Evolutionary conservation across 2,329 filamentous ascomycete species (phyloP).

Genomic region (Arthrinium phaeospermum): DNA sequence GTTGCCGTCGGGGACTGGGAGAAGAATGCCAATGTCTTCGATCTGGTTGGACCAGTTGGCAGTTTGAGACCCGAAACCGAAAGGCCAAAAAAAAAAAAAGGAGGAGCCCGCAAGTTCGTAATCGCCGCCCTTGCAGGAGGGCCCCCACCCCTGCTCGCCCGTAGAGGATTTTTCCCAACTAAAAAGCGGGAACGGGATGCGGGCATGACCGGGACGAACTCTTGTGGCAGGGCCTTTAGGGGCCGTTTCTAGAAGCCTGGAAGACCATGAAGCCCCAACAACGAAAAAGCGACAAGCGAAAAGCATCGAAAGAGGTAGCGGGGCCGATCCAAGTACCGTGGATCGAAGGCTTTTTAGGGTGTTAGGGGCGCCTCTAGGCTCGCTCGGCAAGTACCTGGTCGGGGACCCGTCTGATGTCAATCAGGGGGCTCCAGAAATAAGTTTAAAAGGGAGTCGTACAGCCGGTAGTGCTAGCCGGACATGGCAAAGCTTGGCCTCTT

Average conservation of each 20-base stretch:
- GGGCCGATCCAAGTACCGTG: conserved; percentile 11
- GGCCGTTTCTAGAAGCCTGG: background rate
- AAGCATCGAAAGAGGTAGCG: background rate
- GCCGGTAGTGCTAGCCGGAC: conserved; percentile 8
- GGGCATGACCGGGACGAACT: conserved; percentile 8
- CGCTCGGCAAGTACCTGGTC: background rate
- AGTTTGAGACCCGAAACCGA: background rate
- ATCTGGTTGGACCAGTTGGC: conserved; percentile 14
- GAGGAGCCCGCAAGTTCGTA: background rate
- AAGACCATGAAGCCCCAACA: too few species aligned
- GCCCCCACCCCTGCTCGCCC: background rate
- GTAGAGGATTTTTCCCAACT: background rate
- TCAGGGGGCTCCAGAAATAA: conserved; percentile 6
- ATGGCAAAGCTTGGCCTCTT: background rate
- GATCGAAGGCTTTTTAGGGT: background rate
- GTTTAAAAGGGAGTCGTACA: background rate
- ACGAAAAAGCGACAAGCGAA: background rate
- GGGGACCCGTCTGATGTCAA: background rate
- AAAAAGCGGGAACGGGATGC: conserved; percentile 2
- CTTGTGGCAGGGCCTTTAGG: background rate
- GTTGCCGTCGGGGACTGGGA: background rate
- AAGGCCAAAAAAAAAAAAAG: background rate
- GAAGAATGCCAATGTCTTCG: background rate
- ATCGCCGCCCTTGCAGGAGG: background rate
- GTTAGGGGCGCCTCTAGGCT: background rate